Evolutionary conservation across 1,284 basidiomycete genomes (phyloP).

Genomic region (Boletus sp.): DNA sequence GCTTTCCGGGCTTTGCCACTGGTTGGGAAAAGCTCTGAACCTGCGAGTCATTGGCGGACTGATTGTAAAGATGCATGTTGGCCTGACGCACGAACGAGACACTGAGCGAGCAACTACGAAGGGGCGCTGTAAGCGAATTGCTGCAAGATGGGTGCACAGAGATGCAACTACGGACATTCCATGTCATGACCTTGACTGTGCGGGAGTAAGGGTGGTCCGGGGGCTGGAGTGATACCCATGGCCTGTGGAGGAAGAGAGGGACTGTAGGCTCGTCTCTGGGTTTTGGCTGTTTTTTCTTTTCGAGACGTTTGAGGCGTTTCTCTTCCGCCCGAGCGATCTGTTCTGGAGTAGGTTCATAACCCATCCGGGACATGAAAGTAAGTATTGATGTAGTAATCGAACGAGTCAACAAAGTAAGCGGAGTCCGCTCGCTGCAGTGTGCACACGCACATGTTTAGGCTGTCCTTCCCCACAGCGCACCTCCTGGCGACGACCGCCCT

Average conservation of each 20-base stretch:
- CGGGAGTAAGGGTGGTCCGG: slow-evolving; percentile 13
- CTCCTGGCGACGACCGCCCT: slow-evolving; percentile 28
- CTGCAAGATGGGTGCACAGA: background rate
- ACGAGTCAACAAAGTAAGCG: no score
- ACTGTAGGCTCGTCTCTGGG: background rate
- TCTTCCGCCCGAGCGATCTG: slow-evolving; percentile 52
- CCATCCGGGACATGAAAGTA: slow-evolving; percentile 28
- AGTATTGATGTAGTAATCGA: slow-evolving; percentile 10
- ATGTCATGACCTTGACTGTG: slow-evolving; percentile 59
- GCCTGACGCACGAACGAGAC: slow-evolving; percentile 64
- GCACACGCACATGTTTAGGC: slow-evolving; percentile 18
- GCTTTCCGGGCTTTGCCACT: slow-evolving; percentile 75
- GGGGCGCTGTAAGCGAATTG: slow-evolving; percentile 13
- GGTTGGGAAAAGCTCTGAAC: slow-evolving; percentile 80
- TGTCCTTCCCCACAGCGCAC: slow-evolving; percentile 36
- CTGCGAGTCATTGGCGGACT: slow-evolving; percentile 37
- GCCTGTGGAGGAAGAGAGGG: slow-evolving; percentile 42
- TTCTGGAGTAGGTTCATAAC: slow-evolving; percentile 43
- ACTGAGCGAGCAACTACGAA: slow-evolving; percentile 68
- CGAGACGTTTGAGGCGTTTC: slow-evolving; percentile 39
- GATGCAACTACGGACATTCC: slow-evolving; percentile 61
- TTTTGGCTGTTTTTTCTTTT: slow-evolving; percentile 36
- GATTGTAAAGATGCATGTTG: background rate
- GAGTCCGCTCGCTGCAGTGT: no score
- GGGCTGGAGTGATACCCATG: slow-evolving; percentile 45